These are phyloP conservation scores for Phytopythium oedochilum DNA, from an alignment of 352 stramenopile species.

Conservation along the genomic window DNA sequence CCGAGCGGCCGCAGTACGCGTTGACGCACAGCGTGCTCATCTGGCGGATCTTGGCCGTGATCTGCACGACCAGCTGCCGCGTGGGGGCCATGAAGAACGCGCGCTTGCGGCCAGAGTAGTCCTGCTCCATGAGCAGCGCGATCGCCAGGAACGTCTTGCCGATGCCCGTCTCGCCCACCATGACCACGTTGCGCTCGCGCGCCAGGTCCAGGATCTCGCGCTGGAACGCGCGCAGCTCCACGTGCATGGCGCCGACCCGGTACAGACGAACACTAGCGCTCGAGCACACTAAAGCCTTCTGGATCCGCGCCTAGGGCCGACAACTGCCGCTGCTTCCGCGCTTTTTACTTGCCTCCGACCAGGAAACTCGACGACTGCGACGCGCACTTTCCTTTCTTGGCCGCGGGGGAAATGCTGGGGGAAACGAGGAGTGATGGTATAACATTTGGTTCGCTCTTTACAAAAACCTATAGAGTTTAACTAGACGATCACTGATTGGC, in stretches of 20 bases:
- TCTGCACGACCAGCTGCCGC: slow-evolving; percentile 77
- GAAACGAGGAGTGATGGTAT: neutral
- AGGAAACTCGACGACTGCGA: neutral
- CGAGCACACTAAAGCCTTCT: too few relatives aligned
- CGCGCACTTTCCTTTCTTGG: too few relatives aligned
- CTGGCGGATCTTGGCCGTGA: slow-evolving; percentile 66
- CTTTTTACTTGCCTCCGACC: neutral
- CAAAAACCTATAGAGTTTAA: neutral
- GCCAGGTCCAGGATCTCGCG: slow-evolving; percentile 59
- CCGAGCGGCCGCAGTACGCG: slow-evolving; percentile 41
- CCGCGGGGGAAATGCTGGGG: too few relatives aligned
- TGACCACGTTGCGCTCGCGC: slow-evolving; percentile 73
- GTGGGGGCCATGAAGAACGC: slow-evolving; percentile 82
- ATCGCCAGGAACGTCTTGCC: slow-evolving; percentile 86
- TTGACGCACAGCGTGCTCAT: slow-evolving; percentile 53
- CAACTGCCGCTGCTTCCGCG: neutral
- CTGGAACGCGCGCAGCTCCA: slow-evolving; percentile 69
- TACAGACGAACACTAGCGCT: too few relatives aligned
- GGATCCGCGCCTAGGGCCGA: too few relatives aligned
- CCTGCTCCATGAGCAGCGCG: slow-evolving; percentile 63
- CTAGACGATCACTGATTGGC: neutral
- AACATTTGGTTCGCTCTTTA: too few relatives aligned
- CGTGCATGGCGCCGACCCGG: slow-evolving; percentile 9
- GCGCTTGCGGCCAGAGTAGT: slow-evolving; percentile 58
- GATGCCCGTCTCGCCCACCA: slow-evolving; percentile 81